Percentiles rank a stretch among this genome's conserved stretches.
Conservation (phyloP, 805 yeast species). For the Suhomyces sp. region DNA sequence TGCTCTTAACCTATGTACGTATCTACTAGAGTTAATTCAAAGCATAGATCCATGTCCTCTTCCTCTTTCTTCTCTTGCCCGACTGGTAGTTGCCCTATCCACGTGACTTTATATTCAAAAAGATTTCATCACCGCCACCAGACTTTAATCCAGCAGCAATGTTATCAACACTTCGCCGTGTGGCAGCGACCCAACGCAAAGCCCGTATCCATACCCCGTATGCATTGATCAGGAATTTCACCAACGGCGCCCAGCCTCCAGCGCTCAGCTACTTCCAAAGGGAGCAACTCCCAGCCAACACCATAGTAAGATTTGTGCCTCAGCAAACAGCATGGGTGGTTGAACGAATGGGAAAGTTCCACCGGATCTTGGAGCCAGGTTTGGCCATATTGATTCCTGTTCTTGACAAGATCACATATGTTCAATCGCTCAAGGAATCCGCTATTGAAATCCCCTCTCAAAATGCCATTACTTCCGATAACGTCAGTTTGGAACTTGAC, state of each 20-base stretch:
- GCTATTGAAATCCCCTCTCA: constrained; percentile 86
- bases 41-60: too few relatives aligned
- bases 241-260: constrained; percentile 1
- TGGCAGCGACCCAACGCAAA: not conserved
- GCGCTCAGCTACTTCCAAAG: constrained; percentile 56
- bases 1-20: too few relatives aligned
- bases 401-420: constrained; percentile 73
- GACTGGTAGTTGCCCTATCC: too few relatives aligned
- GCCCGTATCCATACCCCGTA: not conserved
- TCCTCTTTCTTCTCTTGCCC: too few relatives aligned
- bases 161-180: not conserved
- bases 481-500: constrained; percentile 79
- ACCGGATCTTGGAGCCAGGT: constrained; percentile 66
- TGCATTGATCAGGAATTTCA: not conserved
- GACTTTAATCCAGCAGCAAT: not conserved
- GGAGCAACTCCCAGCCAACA: constrained; percentile 68
- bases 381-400: constrained; percentile 70
- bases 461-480: constrained; percentile 82
- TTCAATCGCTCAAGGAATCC: constrained; percentile 75
- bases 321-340: constrained; percentile 91
- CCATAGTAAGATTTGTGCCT: constrained; percentile 75
- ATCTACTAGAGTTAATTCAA: too few relatives aligned
- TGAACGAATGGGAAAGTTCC: constrained; percentile 86
- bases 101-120: not conserved
- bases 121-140: not conserved